Evolutionary conservation across 2,329 filamentous ascomycete species (phyloP), one percentile per base, ranked within the genome.

Genomic region (Claviceps spartinae): DNA sequence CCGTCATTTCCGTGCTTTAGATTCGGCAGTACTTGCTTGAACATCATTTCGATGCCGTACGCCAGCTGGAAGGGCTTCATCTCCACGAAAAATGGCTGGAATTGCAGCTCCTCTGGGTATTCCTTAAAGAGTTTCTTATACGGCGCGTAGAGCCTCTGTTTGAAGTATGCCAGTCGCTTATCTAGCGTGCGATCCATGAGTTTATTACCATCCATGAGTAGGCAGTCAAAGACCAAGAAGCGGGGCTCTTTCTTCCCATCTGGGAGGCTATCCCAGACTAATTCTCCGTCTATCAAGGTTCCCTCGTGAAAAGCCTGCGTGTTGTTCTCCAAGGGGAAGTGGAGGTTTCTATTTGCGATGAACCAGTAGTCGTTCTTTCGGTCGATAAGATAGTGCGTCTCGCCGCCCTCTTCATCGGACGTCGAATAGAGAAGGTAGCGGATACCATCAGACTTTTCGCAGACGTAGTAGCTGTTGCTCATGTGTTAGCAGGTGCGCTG

Each of bases 361-460:
- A 78, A 88, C 79, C 91, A 95, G 73, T 93, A 98, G 66, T 97
- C 89, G 71, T 98, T 97, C 71, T 90, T 95, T 63, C 93, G 88
- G 70, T 98, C 91, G 69, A 98, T 95, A 52, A 98, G 77, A 71
- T 95, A 96, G 63, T 93, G 86, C 24, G 83, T 78, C 65, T 94
- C 88, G 48, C 64, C 58, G 51, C 72, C 72, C 5, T 72, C 65
- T 43, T 82, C 76, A 63, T 85, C 83, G 7, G 73, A 67, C 49
- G 87, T 88, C 58, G 93, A 82, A 73, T 94, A 97, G 57, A 98
- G 79, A n/a, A 98, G 79, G 67, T 94, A 96, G 57, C 93, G 83
- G 57, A 97, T 88, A 51, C 93, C 93, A 65, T 98, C 93, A 1
- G 91, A 95, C 72, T 98, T 98, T 70, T 98, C 93, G 74, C 91